Evolutionary conservation across 495 filamentous ascomycete species (phyloP).

Genomic region (Symbiotaphrina buchneri): DNA sequence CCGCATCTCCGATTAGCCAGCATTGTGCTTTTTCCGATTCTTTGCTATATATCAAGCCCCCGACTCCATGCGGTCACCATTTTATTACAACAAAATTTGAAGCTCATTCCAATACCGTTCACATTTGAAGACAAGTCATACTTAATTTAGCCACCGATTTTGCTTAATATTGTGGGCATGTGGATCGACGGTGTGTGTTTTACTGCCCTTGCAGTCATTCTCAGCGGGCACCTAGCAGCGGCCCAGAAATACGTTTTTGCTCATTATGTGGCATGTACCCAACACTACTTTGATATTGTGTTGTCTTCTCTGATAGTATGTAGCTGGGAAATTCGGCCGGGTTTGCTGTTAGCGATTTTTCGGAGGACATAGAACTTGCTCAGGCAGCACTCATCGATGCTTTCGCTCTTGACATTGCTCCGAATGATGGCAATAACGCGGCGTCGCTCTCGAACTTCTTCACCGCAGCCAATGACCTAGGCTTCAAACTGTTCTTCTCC

Average conservation of each 20-base stretch:
- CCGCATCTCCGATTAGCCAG: too few species aligned
- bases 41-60: too few species aligned
- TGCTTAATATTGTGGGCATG: too few species aligned
- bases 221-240: too few species aligned
- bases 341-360: conserved; percentile 20
- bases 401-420: conserved; percentile 47
- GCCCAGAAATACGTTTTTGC: conserved; percentile 4
- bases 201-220: too few species aligned
- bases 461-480: conserved; percentile 24
- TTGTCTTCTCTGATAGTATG: neutral
- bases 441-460: conserved; percentile 28
- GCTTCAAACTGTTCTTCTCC: conserved; percentile 43
- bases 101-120: too few species aligned
- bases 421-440: conserved; percentile 15
- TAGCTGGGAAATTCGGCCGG: conserved; percentile 1
- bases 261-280: neutral
- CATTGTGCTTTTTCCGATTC: too few species aligned
- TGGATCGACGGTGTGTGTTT: too few species aligned
- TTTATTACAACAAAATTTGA: too few species aligned
- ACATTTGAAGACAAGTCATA: too few species aligned
- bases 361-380: conserved; percentile 33
- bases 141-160: too few species aligned
- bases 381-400: conserved; percentile 43
- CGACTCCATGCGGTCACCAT: too few species aligned
- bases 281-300: neutral